Conservation (phyloP, 306 rosid genomes). For the Prunus dulcis region DNA sequence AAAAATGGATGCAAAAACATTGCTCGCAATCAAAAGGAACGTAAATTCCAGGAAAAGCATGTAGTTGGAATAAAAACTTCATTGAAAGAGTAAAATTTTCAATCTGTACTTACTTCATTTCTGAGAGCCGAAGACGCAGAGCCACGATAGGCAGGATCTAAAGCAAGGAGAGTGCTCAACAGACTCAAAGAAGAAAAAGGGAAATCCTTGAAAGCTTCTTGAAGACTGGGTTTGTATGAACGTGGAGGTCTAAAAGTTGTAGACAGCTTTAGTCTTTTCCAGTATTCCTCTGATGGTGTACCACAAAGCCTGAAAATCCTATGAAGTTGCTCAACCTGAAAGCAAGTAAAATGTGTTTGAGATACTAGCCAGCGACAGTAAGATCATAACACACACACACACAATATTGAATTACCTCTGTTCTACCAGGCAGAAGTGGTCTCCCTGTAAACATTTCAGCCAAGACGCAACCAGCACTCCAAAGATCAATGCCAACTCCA, state of each 20-base stretch:
- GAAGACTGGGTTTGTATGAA: conserved; percentile 58
- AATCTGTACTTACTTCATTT: conserved; percentile 46
- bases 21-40: neutral
- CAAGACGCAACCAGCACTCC: conserved; percentile 96
- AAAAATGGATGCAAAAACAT: too few relatives aligned
- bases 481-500: conserved; percentile 84
- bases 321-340: conserved; percentile 93
- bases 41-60: neutral
- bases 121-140: conserved; percentile 65
- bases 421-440: conserved; percentile 77
- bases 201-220: conserved; percentile 56
- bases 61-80: neutral
- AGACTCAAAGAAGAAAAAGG: conserved; percentile 74
- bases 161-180: conserved; percentile 64
- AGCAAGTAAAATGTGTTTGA: conserved; percentile 19
- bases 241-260: conserved; percentile 68
- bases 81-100: neutral
- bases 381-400: neutral
- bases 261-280: conserved; percentile 62
- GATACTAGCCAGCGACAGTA: neutral
- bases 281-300: conserved; percentile 87
- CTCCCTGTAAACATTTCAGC: conserved; percentile 77
- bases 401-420: conserved; percentile 48
- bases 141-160: conserved; percentile 82
- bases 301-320: conserved; percentile 82